Evolutionary conservation across 2,329 filamentous ascomycete genomes (phyloP), one percentile per base, ranked within the genome.

Genomic region (Aureobasidium vineae): DNA sequence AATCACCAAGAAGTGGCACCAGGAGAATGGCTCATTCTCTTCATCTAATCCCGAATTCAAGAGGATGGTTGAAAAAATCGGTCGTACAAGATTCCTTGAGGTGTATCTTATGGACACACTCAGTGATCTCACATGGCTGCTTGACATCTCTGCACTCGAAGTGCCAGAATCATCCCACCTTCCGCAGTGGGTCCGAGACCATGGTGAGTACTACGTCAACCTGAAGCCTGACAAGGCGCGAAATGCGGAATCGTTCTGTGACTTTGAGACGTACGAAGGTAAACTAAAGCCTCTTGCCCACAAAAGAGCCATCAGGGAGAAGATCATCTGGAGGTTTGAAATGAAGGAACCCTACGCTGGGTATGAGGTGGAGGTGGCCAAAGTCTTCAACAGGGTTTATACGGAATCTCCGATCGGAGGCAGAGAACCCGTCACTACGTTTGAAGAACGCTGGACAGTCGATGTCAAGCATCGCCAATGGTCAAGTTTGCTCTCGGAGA

Each of bases 51-150:
- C 61, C 26, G 61, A 43, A 19, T 54, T 36, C 28, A 36, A 43
- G 23, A 53, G 61, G 23, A 10, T 53, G 21, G 28, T 45, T 7
- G 33, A 28, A 6, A 40, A 52, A 7, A 49, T 31, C 13, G 45
- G 60, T 36, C 60, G 45, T 19, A 45, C n/a, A 13, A 45, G n/a
- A 19, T 69, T 77, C 7, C 47, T 76, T 8, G 72, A 76, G 49
- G 65, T 73, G 15, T 70, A 68, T 56, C 57, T 75, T 7, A 43
- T 49, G 13, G 61, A 64, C 31, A 43, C 47, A 28, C 26, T 54
- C 36, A 69, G 70, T 11, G 70, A 76, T 63, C 63, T 76, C 2
- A 71, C 74, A 5, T 76, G 74, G 74, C 70, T 72, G n/a, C 73
- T 75, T 59, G 74, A 75, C 21, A 50, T 76, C 7, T 49, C 60